phyloP scores from a whole-genome alignment of 345 rosid genomes.

The Eucalyptus cladocalyx region DNA sequence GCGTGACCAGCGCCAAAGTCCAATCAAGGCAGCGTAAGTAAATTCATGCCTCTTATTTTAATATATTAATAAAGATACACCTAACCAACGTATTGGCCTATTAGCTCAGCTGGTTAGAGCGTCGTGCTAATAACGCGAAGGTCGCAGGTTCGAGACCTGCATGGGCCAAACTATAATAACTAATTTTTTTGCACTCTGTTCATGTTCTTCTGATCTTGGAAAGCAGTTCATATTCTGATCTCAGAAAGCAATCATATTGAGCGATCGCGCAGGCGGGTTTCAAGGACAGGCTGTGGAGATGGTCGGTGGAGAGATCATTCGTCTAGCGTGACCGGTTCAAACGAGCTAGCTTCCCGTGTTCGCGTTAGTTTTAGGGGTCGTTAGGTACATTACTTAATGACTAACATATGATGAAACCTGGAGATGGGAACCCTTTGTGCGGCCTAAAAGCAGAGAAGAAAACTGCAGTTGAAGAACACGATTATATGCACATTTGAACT shows the following conservation, averaged over 20 bases:
- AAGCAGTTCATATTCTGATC: not conserved
- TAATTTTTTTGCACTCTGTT: not conserved
- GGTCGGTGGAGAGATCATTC: not conserved
- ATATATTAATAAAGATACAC: rapidly evolving
- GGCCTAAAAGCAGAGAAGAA: not conserved
- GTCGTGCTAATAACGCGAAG: constrained; percentile 97
- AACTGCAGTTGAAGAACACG: not conserved
- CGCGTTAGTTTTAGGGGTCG: not conserved
- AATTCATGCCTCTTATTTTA: rapidly evolving
- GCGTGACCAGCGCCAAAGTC: not conserved
- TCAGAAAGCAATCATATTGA: not conserved
- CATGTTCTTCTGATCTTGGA: not conserved
- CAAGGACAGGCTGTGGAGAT: not conserved
- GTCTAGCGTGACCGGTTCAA: not conserved
- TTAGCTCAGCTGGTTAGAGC: constrained; percentile 75
- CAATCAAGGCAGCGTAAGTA: rapidly evolving
- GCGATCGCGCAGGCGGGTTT: not conserved
- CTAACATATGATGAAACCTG: not conserved
- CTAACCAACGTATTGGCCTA: not conserved
- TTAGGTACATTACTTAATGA: not conserved
- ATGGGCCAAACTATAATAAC: constrained; percentile 6
- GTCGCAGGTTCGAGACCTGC: constrained; percentile 55
- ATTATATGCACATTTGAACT: not conserved
- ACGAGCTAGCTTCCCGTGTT: not conserved
- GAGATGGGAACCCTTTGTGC: not conserved